Percentiles rank a stretch among this genome's conserved stretches.
Conservation (phyloP, 2,329 filamentous ascomycete genomes). For the Sporothrix humicola region DNA sequence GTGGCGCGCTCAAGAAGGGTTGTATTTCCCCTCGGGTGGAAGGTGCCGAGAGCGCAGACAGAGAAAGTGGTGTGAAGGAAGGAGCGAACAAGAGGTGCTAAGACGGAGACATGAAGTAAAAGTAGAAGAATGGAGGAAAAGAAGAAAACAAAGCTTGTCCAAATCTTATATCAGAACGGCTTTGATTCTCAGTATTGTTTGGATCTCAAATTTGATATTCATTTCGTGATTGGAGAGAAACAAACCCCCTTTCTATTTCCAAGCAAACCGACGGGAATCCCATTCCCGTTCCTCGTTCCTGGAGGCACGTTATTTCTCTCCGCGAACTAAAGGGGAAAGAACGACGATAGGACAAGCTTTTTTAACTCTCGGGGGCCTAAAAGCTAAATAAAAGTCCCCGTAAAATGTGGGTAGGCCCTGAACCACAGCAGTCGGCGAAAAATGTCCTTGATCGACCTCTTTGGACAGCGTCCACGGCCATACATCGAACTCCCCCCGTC, state of each 20-base stretch:
- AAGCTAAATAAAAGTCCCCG: not conserved
- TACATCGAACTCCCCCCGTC: too few relatives aligned
- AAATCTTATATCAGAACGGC: not conserved
- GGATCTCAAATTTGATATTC: not conserved
- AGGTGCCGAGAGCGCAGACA: not conserved
- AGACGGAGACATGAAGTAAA: not conserved
- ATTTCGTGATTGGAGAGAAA: not conserved
- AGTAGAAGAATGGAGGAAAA: not conserved
- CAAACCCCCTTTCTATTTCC: not conserved
- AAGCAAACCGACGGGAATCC: not conserved
- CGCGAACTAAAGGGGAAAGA: not conserved
- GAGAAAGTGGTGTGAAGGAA: not conserved
- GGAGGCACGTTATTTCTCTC: not conserved
- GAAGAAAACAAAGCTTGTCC: not conserved
- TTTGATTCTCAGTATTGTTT: too few relatives aligned
- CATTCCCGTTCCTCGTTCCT: not conserved
- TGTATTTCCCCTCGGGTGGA: not conserved
- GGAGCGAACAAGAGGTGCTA: not conserved
- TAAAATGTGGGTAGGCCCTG: not conserved
- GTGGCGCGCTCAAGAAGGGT: not conserved
- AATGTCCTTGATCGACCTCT: not conserved
- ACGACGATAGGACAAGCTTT: not conserved
- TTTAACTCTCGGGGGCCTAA: not conserved
- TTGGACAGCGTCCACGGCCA: not conserved
- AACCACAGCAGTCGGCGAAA: too few relatives aligned